Base-by-base conservation (phyloP, 495 filamentous ascomycete genomes). In the Daldinia concentrica region DNA sequence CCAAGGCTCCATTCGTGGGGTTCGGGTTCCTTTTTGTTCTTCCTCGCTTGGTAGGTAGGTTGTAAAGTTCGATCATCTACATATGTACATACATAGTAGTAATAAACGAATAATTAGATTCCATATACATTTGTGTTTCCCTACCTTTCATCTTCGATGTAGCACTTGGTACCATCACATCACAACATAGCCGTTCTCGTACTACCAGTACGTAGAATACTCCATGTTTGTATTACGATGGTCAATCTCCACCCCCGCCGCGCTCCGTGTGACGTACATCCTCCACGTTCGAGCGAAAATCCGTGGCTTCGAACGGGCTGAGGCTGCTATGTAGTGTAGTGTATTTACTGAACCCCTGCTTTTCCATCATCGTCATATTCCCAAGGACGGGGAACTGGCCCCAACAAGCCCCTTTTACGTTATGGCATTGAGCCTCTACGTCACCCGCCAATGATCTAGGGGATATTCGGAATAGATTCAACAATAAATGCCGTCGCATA, bases 241-340 rank as follows among this genome's bases (percentile, higher is more conserved):
- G 6, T 9, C 51, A 68, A 68, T 69, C 70, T 62, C 70, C 70
- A 68, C 70, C 70, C 70, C 70, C 70, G 57, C 70, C 64, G 32
- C 64, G 43, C 57, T 48, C 51, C 34, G 61, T 73, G 65, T 73
- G 65, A 68, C 70, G 50, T 58, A 58, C 17, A 61, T 32, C n/a
- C 64, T 41, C 59, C 64, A 68, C 56, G 69, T 55, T 64, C 6
- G 37, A 22, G 41, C 27, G 43, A 65, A 17, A 24, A 51, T 12
- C 43, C 52, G 34, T 71, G 45, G 63, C 52, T 62, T 45, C 30
- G 34, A 37, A 64, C 37, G 29, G 43, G 8, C 19, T 24, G 43
- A 48, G 2, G n/a, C 17, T 45, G 17, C 17, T 45, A 45, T 0
- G 32, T 34, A 34, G n/a, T 34, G 14, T 36, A 14, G 26, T 0